These are phyloP conservation scores for Solanum dulcamara DNA, from an alignment of 257 asterid genomes.

Conservation along the genomic window DNA sequence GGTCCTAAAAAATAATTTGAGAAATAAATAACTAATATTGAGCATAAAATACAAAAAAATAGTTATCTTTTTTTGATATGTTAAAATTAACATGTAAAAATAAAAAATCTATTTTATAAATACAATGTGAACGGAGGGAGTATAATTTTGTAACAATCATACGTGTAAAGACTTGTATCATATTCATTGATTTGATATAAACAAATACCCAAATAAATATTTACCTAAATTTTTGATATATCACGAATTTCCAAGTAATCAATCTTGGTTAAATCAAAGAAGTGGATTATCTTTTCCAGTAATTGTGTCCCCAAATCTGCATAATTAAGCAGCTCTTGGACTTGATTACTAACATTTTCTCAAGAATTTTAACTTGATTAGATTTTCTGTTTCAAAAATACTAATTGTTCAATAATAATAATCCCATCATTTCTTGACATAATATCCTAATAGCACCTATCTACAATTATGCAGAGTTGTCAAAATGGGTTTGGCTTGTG, in stretches of 20 bases:
- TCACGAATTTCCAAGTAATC: background rate
- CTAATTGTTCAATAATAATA: background rate
- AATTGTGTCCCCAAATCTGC: background rate
- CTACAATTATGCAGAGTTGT: background rate
- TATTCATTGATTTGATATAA: background rate
- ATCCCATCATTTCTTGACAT: background rate
- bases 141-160: too few relatives aligned
- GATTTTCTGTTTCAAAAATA: background rate
- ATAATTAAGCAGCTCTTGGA: background rate
- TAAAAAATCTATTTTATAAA: too few relatives aligned
- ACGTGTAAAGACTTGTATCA: background rate
- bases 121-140: too few relatives aligned
- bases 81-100: too few relatives aligned
- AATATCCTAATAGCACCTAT: background rate
- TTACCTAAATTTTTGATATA: background rate
- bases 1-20: too few relatives aligned
- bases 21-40: too few relatives aligned
- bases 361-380: background rate
- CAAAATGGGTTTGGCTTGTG: too few relatives aligned
- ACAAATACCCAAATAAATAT: background rate
- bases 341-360: background rate
- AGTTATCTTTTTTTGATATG: too few relatives aligned
- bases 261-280: background rate
- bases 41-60: too few relatives aligned
- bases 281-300: background rate